These are phyloP conservation scores for Trametes sanguinea DNA, from an alignment of 768 basidiomycete species.

Conservation along the genomic window DNA sequence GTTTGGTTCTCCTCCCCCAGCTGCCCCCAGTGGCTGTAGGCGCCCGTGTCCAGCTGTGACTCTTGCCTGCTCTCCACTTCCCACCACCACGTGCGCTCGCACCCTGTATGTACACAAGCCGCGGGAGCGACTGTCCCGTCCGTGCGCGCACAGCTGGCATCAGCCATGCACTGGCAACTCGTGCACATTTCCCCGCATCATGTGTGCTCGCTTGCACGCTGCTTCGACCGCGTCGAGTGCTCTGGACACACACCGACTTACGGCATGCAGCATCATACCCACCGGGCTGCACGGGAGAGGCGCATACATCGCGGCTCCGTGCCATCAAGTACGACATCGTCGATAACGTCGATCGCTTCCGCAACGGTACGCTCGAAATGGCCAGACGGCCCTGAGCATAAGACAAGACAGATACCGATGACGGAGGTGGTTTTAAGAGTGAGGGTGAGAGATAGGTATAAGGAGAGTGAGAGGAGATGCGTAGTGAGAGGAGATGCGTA, in stretches of 20 bases:
- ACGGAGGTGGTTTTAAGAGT: too few species aligned
- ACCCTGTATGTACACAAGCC: neutral
- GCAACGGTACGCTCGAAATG: neutral
- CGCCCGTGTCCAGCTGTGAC: neutral
- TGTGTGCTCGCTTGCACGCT: conserved; percentile 4
- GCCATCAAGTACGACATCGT: neutral
- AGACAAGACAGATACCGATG: too few species aligned
- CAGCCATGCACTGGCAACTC: neutral
- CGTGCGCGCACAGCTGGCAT: neutral
- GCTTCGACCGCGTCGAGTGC: neutral
- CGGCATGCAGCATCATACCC: conserved; percentile 7
- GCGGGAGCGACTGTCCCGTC: neutral
- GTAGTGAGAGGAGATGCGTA: too few species aligned
- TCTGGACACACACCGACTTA: neutral
- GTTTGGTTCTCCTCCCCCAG: conserved; percentile 15
- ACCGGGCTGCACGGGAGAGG: neutral
- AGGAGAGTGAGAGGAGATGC: neutral
- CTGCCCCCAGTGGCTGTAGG: too few species aligned
- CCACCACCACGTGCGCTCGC: conserved; percentile 18
- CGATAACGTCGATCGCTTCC: neutral
- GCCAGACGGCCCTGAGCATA: too few species aligned
- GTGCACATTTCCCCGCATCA: conserved; percentile 8
- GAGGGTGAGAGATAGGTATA: too few species aligned
- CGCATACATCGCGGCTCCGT: neutral
- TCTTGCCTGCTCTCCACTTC: conserved; percentile 13